phyloP scores from a whole-genome alignment of 768 basidiomycete species.

The Panellus pusillus region DNA sequence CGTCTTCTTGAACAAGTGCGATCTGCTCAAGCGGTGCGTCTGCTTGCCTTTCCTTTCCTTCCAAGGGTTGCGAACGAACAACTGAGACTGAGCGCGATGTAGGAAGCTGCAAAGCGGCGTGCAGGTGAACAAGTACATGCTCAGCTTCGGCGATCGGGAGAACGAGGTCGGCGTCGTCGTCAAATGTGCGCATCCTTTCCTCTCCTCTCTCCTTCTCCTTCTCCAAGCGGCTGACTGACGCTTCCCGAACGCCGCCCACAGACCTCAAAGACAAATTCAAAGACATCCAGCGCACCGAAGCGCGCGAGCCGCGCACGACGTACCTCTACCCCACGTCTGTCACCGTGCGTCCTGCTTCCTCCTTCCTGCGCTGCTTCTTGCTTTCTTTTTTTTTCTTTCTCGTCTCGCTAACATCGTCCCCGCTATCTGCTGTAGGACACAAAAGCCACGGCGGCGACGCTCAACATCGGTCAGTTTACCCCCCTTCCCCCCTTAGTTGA shows the following conservation, averaged over 20 bases:
- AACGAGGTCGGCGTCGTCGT: slow-evolving; percentile 46
- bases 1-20: slow-evolving; percentile 75
- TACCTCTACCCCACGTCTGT: slow-evolving; percentile 22
- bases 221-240: no score
- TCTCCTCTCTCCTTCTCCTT: not conserved
- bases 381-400: not conserved
- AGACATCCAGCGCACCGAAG: slow-evolving; percentile 15
- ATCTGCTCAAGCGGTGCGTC: slow-evolving; percentile 49
- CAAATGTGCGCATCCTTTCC: slow-evolving; percentile 35
- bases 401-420: not conserved
- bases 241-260: no score
- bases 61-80: not conserved
- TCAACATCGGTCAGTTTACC: slow-evolving; percentile 13
- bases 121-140: slow-evolving; percentile 46
- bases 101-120: slow-evolving; percentile 34
- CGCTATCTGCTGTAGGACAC: slow-evolving; percentile 11
- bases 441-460: slow-evolving; percentile 23
- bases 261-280: slow-evolving; percentile 24
- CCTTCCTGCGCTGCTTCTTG: no score
- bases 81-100: not conserved
- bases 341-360: slow-evolving; percentile 8
- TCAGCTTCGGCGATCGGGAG: slow-evolving; percentile 27
- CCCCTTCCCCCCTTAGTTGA: not conserved
- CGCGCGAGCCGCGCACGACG: slow-evolving; percentile 11
- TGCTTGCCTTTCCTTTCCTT: not conserved